Evolutionary conservation across 2,329 filamentous ascomycete species (phyloP), one percentile per base, ranked within the genome.

Genomic region (Gyromitra esculenta): DNA sequence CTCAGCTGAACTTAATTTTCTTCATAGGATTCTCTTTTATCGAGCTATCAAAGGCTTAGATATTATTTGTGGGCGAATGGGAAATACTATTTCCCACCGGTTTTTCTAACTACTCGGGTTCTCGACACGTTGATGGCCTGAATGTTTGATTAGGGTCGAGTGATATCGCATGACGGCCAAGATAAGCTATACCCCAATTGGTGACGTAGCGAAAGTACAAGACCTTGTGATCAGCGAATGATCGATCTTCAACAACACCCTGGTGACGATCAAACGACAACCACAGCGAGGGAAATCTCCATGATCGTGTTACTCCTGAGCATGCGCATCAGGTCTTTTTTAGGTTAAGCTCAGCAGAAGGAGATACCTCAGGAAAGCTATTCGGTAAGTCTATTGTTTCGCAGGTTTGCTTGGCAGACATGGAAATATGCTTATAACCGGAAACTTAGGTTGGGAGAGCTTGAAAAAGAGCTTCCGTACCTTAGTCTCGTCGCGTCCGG

Each of bases 181-280:
- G 37, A 43, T 21, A 5, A 9, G 57, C 37, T 60, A 43, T 60
- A 52, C 57, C 37, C 1, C 37, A 43, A 60, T 43, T 11, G 57
- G 37, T 25, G 52, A 41, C 54, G 25, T 39, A 37, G 31, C 1
- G 31, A 31, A 59, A 60, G 39, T 60, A 41, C 31, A 18, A 52
- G 56, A 43, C 37, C 37, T 13, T 59, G 35, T 39, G 31, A 59
- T 21, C 57, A 60, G 13, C n/a, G 35, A 60, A 43, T 41, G n/a
- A 18, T 11, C 18, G 35, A 21, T 35, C 54, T 52, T 21, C 48
- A n/a, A 52, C 48, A 52, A 21, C 48, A n/a, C n/a, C 48, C 48
- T 15, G 31, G 54, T 8, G 15, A 39, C 25, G 31, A 39, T 56
- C 52, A 31, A 15, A 31, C 52, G 52, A 56, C 52, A 21, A 56